Evolutionary conservation across 805 yeast genomes (phyloP).

Genomic region (Isabelozyma pseudorhagii): DNA sequence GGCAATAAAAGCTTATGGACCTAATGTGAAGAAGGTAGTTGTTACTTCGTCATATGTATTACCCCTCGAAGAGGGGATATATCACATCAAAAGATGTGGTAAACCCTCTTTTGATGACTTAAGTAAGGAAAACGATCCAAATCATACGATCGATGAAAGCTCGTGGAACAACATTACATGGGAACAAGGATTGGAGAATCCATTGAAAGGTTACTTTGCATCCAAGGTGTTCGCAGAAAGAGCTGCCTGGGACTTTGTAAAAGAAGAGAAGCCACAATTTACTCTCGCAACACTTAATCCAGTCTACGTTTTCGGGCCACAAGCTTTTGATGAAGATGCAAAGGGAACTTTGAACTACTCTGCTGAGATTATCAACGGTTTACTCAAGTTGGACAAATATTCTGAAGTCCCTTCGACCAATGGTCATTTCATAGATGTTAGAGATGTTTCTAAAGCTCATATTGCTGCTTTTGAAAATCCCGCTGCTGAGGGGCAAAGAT

Average conservation of each 20-base stretch:
- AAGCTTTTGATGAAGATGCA: constrained; percentile 27
- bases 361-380: constrained; percentile 23
- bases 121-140: neutral
- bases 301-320: constrained; percentile 40
- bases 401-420: constrained; percentile 6
- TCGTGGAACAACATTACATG: constrained; percentile 37
- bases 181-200: constrained; percentile 23
- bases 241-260: constrained; percentile 27
- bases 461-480: constrained; percentile 13
- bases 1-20: constrained; percentile 14
- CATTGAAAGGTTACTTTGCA: constrained; percentile 25
- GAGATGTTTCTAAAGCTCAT: constrained; percentile 23
- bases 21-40: constrained; percentile 15
- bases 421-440: constrained; percentile 16
- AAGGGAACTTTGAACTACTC: constrained; percentile 23
- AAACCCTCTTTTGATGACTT: constrained; percentile 2
- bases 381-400: constrained; percentile 17
- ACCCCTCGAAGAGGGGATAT: too few species aligned
- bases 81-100: too few species aligned
- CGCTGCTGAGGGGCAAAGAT: constrained; percentile 20
- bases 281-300: constrained; percentile 31
- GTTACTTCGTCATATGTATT: constrained; percentile 9
- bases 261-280: constrained; percentile 26
- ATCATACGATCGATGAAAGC: constrained; percentile 17
- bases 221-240: constrained; percentile 36